Conservation (phyloP, 495 filamentous ascomycete genomes). For the Patellaria atrata region DNA sequence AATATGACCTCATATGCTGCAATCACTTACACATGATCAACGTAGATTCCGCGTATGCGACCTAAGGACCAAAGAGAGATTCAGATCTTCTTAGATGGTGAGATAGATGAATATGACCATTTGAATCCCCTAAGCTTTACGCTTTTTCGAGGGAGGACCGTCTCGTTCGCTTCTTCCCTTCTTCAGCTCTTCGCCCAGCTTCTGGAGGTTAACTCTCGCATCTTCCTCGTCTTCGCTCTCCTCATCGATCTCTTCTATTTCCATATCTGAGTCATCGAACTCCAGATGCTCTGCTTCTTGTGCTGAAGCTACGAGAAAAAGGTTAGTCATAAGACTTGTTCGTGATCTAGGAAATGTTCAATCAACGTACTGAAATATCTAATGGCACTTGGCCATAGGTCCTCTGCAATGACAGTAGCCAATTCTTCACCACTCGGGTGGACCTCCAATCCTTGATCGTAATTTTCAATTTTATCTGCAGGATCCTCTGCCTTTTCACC, state of each 20-base stretch:
- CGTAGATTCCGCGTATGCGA: no score
- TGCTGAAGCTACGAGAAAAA: conserved; percentile 36
- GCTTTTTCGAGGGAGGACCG: conserved; percentile 2
- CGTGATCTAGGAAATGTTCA: background rate
- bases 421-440: conserved; percentile 70
- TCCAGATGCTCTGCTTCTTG: conserved; percentile 43
- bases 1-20: no score
- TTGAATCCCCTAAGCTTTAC: background rate
- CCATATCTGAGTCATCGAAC: conserved; percentile 36
- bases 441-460: conserved; percentile 50
- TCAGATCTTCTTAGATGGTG: no score
- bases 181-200: conserved; percentile 5
- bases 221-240: conserved; percentile 35
- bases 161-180: background rate
- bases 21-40: no score
- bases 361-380: conserved; percentile 71
- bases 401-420: conserved; percentile 65
- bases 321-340: conserved; percentile 2
- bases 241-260: conserved; percentile 41
- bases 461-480: conserved; percentile 39
- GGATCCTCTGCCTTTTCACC: conserved; percentile 41
- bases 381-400: conserved; percentile 73
- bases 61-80: no score
- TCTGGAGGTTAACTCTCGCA: conserved; percentile 25
- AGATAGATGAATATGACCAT: conserved; percentile 1